Percentiles rank a stretch among this genome's conserved stretches.
phyloP scores from a whole-genome alignment of 805 yeast species.

The Metschnikowia continentalis region DNA sequence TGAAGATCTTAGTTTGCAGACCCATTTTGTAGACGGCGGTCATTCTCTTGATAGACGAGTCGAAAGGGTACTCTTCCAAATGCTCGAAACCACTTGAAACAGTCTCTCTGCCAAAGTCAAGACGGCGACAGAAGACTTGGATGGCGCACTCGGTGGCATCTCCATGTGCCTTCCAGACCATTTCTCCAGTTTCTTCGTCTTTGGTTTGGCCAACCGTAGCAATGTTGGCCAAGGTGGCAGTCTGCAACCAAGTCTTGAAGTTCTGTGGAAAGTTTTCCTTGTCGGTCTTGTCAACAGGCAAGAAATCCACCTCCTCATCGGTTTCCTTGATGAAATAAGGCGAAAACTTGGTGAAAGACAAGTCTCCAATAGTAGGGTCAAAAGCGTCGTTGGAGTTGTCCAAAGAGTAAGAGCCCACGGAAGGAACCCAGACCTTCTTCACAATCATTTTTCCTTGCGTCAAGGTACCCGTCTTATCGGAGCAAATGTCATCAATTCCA shows the following conservation, averaged over 20 bases:
- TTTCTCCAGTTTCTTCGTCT: conserved; percentile 35
- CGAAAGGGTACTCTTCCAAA: conserved; percentile 18
- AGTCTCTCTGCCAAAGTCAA: conserved; percentile 21
- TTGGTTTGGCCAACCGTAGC: conserved; percentile 56
- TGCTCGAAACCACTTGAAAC: conserved; percentile 19
- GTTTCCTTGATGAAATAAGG: conserved; percentile 35
- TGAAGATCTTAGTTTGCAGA: conserved; percentile 11
- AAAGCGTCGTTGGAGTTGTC: conserved; percentile 55
- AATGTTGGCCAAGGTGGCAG: conserved; percentile 77
- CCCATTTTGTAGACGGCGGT: conserved; percentile 16
- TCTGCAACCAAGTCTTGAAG: conserved; percentile 50
- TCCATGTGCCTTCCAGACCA: conserved; percentile 23
- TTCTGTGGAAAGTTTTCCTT: conserved; percentile 20
- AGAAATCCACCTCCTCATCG: conserved; percentile 35
- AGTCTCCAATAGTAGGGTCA: conserved; percentile 57
- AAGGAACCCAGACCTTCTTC: conserved; percentile 66
- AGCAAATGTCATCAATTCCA: conserved; percentile 73
- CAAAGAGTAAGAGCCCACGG: conserved; percentile 53
- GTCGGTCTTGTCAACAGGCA: conserved; percentile 16
- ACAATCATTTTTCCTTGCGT: conserved; percentile 79
- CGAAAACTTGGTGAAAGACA: conserved; percentile 30
- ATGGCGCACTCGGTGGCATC: conserved; percentile 21
- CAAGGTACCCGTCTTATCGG: conserved; percentile 79
- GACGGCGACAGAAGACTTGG: conserved; percentile 18
- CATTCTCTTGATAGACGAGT: conserved; percentile 20